A percentile compares a stretch with the other conserved stretches of the same genome.
Evolutionary conservation across 257 asterid species (phyloP).

Genomic region (Primulina huaijiensis): DNA sequence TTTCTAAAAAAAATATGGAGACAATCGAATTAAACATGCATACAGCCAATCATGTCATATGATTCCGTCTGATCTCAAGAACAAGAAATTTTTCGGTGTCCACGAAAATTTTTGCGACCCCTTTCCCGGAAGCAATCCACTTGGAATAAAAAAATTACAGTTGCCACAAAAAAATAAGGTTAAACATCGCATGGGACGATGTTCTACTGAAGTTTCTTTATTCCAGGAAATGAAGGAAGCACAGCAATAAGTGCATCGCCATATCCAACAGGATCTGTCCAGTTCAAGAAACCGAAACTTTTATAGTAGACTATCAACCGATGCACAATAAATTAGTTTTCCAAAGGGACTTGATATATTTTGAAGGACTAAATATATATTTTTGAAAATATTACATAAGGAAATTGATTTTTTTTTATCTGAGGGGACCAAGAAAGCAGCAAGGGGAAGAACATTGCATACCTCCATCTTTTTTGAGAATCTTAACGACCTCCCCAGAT

Average conservation of each 20-base stretch:
- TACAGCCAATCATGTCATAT: constrained; percentile 1
- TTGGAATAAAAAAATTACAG: background rate
- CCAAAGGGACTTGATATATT: too few relatives aligned
- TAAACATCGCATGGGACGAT: background rate
- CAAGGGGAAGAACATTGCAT: constrained; percentile 19
- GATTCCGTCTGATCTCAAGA: constrained; percentile 20
- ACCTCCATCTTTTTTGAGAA: constrained; percentile 79
- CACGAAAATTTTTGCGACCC: background rate
- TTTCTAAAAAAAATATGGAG: too few relatives aligned
- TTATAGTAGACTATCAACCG: background rate
- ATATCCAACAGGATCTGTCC: constrained; percentile 77
- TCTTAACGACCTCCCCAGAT: constrained; percentile 80
- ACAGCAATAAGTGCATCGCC: constrained; percentile 76
- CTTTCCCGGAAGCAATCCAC: background rate
- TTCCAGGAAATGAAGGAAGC: constrained; percentile 89
- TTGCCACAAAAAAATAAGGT: background rate
- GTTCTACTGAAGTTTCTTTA: constrained; percentile 56
- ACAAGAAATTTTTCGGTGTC: background rate
- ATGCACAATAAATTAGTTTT: background rate
- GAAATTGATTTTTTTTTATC: background rate
- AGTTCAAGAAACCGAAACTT: background rate
- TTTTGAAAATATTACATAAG: background rate
- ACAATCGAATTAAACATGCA: too few relatives aligned
- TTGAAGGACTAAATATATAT: too few relatives aligned
- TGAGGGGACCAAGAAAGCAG: background rate